phyloP scores from a whole-genome alignment of 2,329 filamentous ascomycete genomes.

The Aureobasidium zeae region DNA sequence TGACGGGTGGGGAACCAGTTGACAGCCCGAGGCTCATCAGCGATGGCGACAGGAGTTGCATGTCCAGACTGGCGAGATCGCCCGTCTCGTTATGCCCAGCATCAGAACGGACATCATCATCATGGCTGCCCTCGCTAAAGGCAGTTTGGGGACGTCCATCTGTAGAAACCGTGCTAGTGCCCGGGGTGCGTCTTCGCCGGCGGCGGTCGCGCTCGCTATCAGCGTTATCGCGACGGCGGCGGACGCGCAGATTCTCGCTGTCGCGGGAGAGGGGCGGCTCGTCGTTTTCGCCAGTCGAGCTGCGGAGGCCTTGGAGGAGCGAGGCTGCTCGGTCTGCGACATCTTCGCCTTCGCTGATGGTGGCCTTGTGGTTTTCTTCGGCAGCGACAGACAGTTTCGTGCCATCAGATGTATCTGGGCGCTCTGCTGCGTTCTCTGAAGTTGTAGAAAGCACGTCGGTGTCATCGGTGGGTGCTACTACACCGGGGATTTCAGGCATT shows the following conservation, averaged over 20 bases:
- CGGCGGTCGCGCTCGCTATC: conserved; percentile 66
- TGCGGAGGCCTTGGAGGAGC: conserved; percentile 72
- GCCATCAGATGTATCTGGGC: background rate
- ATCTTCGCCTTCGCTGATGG: conserved; percentile 50
- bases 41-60: conserved; percentile 19
- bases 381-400: background rate
- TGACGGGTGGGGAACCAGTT: conserved; percentile 21
- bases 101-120: conserved; percentile 15
- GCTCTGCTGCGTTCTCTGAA: conserved; percentile 21
- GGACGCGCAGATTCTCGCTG: conserved; percentile 40
- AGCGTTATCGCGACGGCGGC: conserved; percentile 62
- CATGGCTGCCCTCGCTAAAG: conserved; percentile 26
- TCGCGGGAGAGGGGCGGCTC: conserved; percentile 33
- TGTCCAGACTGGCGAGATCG: conserved; percentile 5
- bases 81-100: conserved; percentile 13
- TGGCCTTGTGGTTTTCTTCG: conserved; percentile 22
- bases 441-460: conserved; percentile 23
- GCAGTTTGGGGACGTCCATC: conserved; percentile 26
- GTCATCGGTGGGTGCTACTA: conserved; percentile 14
- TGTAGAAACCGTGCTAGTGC: conserved; percentile 25
- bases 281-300: conserved; percentile 46
- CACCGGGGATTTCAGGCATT: conserved; percentile 54
- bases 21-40: conserved; percentile 14
- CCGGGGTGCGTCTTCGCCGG: conserved; percentile 48
- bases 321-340: conserved; percentile 77